Base-by-base conservation (phyloP, 1,139 yeast genomes). In the Petasospora fabianii region DNA sequence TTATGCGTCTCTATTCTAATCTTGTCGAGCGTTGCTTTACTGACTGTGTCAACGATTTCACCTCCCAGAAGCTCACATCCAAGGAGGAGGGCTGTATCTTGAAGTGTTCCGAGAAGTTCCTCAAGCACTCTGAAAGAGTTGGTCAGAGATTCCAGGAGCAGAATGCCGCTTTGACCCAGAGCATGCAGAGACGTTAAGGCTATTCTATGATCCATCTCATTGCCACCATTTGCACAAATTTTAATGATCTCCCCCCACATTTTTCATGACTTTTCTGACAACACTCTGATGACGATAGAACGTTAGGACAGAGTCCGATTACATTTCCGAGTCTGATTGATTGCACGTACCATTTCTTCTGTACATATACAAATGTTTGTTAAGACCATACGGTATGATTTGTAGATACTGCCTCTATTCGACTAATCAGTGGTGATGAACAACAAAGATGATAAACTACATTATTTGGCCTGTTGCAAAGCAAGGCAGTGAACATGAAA, bases 71-170 rank as follows among this genome's bases (percentile, higher is more conserved):
- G 60, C 77, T 92, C 62, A 82, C 95, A 45, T 65, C 78, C 58
- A 87, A 84, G 71, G 98, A 92, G 67, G 80, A 79, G 50, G 59
- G 79, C 26, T 92, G 99, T 69, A 78, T 92, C 52, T 73, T 79
- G 73, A 84, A 84, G 68, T 92, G 99, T 65, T 84, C 96, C 31
- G 97, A 92, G 67, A 92, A 92, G 74, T 94, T 94, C 77, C 77
- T 94, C 71, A 92, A 92, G 67, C 97, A 92, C 73, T 82, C 94
- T 65, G 98, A 92, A 71, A 83, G 98, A 65, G 96, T 94, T 43
- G 98, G 98, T 36, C 95, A 86, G 66, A 82, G 98, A 69, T 92
- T 92, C 88, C 97, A 92, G 68, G 98, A 92, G 63, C 97, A 90
- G 68, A 92, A 90, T 55, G 78, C 76, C 43, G 62, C 71, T 30